Conservation (phyloP, 2,329 filamentous ascomycete genomes). For the Sclerotiophoma versabilis region DNA sequence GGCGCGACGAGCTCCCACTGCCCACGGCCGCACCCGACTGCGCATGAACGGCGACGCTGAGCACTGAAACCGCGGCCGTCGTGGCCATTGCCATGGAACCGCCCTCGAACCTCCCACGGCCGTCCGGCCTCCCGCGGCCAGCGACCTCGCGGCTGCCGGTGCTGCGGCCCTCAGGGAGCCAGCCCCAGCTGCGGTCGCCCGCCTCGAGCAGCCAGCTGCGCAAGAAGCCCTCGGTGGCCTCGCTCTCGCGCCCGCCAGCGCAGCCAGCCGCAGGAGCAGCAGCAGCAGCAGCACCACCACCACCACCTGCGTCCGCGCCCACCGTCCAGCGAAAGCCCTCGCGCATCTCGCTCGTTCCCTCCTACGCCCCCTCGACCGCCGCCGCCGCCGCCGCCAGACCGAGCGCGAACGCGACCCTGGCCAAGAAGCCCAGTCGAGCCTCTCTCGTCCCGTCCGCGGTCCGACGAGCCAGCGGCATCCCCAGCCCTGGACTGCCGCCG, state of each 20-base stretch:
- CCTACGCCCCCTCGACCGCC: conserved; percentile 31
- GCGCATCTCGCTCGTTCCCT: conserved; percentile 35
- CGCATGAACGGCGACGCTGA: conserved; percentile 12
- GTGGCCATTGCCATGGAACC: conserved; percentile 43
- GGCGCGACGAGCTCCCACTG: not conserved
- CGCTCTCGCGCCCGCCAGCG: conserved; percentile 26
- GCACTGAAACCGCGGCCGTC: conserved; percentile 15
- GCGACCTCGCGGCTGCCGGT: conserved; percentile 60
- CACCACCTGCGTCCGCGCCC: conserved; percentile 15
- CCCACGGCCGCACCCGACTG: not conserved
- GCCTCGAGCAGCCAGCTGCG: conserved; percentile 54
- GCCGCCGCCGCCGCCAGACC: conserved; percentile 24
- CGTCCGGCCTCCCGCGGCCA: conserved; percentile 56
- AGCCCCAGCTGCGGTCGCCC: conserved; percentile 52
- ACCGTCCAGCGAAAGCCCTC: conserved; percentile 44
- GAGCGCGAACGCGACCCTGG: conserved; percentile 12
- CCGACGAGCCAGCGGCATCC: conserved; percentile 32
- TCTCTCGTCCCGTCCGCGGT: conserved; percentile 33
- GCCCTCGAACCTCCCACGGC: conserved; percentile 36
- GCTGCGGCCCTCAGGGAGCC: conserved; percentile 47
- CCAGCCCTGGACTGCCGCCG: conserved; percentile 27
- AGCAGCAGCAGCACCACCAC: conserved; percentile 1
- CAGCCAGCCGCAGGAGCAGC: conserved; percentile 2
- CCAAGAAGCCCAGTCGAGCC: conserved; percentile 21
- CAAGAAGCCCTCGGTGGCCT: conserved; percentile 42